These are phyloP conservation scores for Ambrosia trifida DNA, from an alignment of 129 eudicot species.

Conservation along the genomic window DNA sequence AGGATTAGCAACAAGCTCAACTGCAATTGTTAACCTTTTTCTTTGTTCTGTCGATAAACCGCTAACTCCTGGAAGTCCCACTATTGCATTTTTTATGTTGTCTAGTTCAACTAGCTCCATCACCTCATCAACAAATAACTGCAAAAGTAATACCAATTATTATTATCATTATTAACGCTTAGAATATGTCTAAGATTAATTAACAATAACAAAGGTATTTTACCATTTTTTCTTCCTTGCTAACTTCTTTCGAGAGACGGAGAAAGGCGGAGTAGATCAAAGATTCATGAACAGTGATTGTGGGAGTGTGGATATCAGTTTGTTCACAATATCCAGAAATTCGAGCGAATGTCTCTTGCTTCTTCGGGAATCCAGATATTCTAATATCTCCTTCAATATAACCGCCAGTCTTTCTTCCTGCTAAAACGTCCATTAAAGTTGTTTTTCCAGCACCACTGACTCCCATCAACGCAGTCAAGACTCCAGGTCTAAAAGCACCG, in stretches of 20 bases:
- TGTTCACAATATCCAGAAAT: slow-evolving; percentile 61
- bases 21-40: slow-evolving; percentile 81
- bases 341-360: slow-evolving; percentile 51
- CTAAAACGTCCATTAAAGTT: slow-evolving; percentile 56
- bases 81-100: slow-evolving; percentile 62
- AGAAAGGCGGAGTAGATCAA: slow-evolving; percentile 51
- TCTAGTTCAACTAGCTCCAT: slow-evolving; percentile 74
- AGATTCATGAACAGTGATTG: slow-evolving; percentile 52
- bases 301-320: slow-evolving; percentile 55
- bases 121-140: slow-evolving; percentile 67
- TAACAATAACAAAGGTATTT: background rate
- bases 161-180: background rate
- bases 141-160: background rate
- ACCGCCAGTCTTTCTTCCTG: slow-evolving; percentile 58
- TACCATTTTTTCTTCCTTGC: slow-evolving; percentile 40
- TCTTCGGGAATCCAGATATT: slow-evolving; percentile 54
- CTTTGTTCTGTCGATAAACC: slow-evolving; percentile 87
- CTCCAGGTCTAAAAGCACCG: slow-evolving; percentile 60
- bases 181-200: background rate
- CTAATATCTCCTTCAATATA: slow-evolving; percentile 51
- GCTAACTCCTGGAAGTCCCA: slow-evolving; percentile 79
- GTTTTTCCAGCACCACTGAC: slow-evolving; percentile 71
- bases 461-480: slow-evolving; percentile 61
- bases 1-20: slow-evolving; percentile 94
- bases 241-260: slow-evolving; percentile 43